A percentile compares a stretch with the other conserved stretches of the same genome.
Conservation (phyloP, 2,329 filamentous ascomycete genomes). For the Coniochaeta sp. region DNA sequence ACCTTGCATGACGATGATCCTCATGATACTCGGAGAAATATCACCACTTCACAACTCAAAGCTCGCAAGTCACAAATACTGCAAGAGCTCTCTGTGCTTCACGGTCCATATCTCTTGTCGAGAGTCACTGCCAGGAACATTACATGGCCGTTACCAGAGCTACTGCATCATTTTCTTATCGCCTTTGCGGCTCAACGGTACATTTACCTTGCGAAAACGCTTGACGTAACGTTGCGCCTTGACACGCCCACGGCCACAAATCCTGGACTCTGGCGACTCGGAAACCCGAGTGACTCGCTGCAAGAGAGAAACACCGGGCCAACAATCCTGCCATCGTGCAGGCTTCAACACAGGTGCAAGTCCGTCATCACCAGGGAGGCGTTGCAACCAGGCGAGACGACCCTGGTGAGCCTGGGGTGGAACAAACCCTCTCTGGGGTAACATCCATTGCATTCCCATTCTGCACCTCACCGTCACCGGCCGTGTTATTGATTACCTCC, state of each 20-base stretch:
- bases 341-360: neutral
- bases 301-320: neutral
- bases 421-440: neutral
- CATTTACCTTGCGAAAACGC: neutral
- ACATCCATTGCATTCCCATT: neutral
- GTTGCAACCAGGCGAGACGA: neutral
- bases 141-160: neutral
- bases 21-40: neutral
- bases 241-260: neutral
- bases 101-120: neutral
- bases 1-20: neutral
- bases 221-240: slow-evolving; percentile 2
- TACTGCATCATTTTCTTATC: neutral
- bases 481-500: neutral
- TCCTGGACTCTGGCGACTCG: neutral
- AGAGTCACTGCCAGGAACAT: neutral
- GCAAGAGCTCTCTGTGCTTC: neutral
- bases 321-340: slow-evolving; percentile 2
- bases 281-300: neutral
- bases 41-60: neutral
- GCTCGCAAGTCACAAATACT: neutral
- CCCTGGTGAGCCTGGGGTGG: neutral
- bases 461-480: neutral
- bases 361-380: neutral
- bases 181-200: slow-evolving; percentile 1